Conservation (phyloP, 192 early-diverging fungal genomes). For the Geosiphon pyriformis region DNA sequence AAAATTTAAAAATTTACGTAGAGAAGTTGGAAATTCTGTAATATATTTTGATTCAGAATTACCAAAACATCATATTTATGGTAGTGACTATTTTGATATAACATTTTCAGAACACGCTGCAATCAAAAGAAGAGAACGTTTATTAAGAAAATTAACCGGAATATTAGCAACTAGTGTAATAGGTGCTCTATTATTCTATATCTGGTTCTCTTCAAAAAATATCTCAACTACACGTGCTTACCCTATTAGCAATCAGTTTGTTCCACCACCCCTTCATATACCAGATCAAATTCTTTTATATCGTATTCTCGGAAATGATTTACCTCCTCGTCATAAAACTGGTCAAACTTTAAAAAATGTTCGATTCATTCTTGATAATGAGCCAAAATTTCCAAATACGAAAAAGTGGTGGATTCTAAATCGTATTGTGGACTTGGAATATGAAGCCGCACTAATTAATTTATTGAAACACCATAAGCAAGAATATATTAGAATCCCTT, state of each 20-base stretch:
- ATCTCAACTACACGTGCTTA: neutral
- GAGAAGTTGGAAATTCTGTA: neutral
- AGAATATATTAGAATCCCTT: constrained; percentile 53
- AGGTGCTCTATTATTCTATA: neutral
- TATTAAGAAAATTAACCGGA: neutral
- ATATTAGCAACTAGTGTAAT: neutral
- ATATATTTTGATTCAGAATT: neutral
- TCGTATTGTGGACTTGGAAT: constrained; percentile 52
- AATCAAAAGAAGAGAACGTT: neutral
- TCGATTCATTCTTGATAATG: constrained; percentile 55
- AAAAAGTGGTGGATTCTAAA: constrained; percentile 56
- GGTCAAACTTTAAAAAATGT: constrained; percentile 58
- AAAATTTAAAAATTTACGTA: neutral
- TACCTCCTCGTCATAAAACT: constrained; percentile 55
- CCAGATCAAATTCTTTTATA: constrained; percentile 42
- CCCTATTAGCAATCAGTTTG: neutral
- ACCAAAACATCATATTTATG: neutral
- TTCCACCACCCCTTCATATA: neutral
- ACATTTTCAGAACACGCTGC: neutral
- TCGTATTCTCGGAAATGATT: constrained; percentile 57
- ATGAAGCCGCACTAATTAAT: constrained; percentile 48
- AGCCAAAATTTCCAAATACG: constrained; percentile 49
- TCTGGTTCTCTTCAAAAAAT: neutral
- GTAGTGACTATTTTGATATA: neutral
- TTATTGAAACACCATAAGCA: constrained; percentile 45